Evolutionary conservation across 1,284 basidiomycete genomes (phyloP).

Genomic region (Cryptococcus sp.): DNA sequence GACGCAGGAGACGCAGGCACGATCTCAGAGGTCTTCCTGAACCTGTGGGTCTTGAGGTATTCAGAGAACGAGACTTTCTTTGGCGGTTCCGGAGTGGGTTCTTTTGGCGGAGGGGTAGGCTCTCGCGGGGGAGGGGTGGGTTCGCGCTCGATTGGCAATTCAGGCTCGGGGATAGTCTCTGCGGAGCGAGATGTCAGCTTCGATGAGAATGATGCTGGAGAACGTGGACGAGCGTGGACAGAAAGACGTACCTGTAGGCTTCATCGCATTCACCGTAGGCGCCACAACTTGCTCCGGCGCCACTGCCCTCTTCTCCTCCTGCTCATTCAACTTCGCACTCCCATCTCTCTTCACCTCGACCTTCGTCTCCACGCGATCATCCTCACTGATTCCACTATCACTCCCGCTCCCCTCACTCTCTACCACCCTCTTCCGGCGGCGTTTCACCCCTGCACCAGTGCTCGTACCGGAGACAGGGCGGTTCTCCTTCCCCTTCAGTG

Average conservation of each 20-base stretch:
- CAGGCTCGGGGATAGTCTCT: not conserved
- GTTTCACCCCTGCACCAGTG: too few relatives aligned
- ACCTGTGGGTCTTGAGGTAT: slow-evolving; percentile 39
- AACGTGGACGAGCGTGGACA: slow-evolving; percentile 13
- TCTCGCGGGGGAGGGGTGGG: not conserved
- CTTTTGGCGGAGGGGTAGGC: slow-evolving; percentile 11
- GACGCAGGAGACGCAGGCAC: not conserved
- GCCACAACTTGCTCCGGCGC: slow-evolving; percentile 19
- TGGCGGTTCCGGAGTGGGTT: slow-evolving; percentile 27
- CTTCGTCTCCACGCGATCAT: not conserved
- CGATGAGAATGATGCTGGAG: not conserved
- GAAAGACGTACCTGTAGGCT: not conserved
- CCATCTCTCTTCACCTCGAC: not conserved
- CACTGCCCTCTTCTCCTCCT: slow-evolving; percentile 12
- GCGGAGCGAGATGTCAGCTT: slow-evolving; percentile 1
- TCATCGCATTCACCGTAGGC: not conserved
- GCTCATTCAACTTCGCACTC: not conserved
- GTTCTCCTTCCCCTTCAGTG: too few relatives aligned
- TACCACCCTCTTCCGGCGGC: too few relatives aligned
- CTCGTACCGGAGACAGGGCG: not conserved
- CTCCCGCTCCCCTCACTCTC: not conserved
- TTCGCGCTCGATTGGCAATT: not conserved
- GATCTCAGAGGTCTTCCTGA: slow-evolving; percentile 29
- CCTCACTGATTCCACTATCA: not conserved
- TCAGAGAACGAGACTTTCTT: slow-evolving; percentile 43